Evolutionary conservation across 2,329 filamentous ascomycete genomes (phyloP), one percentile per base, ranked within the genome.

Genomic region (Fusarium xylarioides): DNA sequence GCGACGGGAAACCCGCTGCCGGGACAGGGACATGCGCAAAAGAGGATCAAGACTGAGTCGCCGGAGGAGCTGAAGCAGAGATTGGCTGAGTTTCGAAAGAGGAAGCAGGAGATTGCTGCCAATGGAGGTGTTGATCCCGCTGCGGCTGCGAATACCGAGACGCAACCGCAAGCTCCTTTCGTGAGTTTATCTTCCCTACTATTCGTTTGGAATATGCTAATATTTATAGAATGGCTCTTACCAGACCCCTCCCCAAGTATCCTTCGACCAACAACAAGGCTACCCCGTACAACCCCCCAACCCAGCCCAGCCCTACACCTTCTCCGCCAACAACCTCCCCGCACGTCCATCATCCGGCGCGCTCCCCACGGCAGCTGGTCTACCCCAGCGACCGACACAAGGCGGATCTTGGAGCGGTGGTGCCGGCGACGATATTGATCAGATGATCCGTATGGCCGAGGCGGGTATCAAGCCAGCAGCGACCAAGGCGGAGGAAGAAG

Each of bases 1-100:
- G 88, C 90, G 14, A 97, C 95, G 4, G 95, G 95, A 40, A 97
- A 98, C 79, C 93, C 93, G 6, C 89, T 92, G 23, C 90, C 93
- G 0, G 92, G 92, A 4, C 86, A 87, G 66, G 86, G 65, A 3
- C 66, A 69, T n/a, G 40, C 50, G 30, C 90, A 86, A 15, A 92
- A 92, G 83, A 92, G 92, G 83, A 84, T 91, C 75, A 91, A 93
- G 85, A 85, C 94, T 11, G 94, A 97, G 84, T 88, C 89, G 10
- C 80, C 92, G 0, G 91, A 93, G 21, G 94, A 97, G 78, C 83
- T 98, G 68, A 95, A 95, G 85, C 90, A 91, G 82, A 89, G 95
- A 58, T 83, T 97, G 65, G 93, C 92, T 14, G 93, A 93, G 76
- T 93, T 93, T 80, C 92, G 92, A 74, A 91, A 91, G 11, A 90